Percentiles rank a stretch among this genome's conserved stretches.
Conservation (phyloP, 805 yeast genomes). For the Saccharomycopsis vini region DNA sequence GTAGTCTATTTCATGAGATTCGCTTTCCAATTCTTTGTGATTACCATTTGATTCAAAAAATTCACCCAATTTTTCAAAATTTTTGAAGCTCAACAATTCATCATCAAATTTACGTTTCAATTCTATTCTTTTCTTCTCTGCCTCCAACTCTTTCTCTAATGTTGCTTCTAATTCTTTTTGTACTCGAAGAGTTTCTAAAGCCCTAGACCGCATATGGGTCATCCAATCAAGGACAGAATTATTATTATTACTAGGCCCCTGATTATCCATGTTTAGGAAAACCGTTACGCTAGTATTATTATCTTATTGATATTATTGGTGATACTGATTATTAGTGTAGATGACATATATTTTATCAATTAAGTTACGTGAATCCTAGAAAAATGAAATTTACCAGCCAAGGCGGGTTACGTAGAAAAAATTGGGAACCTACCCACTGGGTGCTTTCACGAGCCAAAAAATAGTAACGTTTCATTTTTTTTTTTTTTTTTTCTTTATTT, state of each 20-base stretch:
- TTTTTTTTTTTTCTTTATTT: too few species aligned
- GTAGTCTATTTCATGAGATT: slow-evolving; percentile 5
- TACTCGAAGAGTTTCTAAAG: slow-evolving; percentile 25
- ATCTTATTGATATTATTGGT: too few species aligned
- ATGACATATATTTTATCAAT: too few species aligned
- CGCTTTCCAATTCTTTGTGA: slow-evolving; percentile 1
- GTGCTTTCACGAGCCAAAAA: too few species aligned
- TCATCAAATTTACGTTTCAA: slow-evolving; percentile 20
- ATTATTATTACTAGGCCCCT: not conserved
- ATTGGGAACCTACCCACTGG: too few species aligned
- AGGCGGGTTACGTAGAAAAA: too few species aligned
- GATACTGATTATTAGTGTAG: too few species aligned
- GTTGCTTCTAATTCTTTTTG: slow-evolving; percentile 30
- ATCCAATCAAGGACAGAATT: slow-evolving; percentile 27
- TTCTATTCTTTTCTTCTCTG: slow-evolving; percentile 24
- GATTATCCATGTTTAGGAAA: too few species aligned
- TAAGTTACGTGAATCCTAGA: too few species aligned
- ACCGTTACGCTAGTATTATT: too few species aligned
- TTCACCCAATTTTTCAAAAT: slow-evolving; percentile 9
- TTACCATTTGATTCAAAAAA: slow-evolving; percentile 1
- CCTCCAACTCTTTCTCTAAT: slow-evolving; percentile 29
- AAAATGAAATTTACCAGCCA: too few species aligned
- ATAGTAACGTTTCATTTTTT: too few species aligned
- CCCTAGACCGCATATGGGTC: slow-evolving; percentile 27
- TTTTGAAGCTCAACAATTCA: slow-evolving; percentile 1